phyloP scores from a whole-genome alignment of 2,329 filamentous ascomycete genomes.

The Teratosphaeria epicoccoides region DNA sequence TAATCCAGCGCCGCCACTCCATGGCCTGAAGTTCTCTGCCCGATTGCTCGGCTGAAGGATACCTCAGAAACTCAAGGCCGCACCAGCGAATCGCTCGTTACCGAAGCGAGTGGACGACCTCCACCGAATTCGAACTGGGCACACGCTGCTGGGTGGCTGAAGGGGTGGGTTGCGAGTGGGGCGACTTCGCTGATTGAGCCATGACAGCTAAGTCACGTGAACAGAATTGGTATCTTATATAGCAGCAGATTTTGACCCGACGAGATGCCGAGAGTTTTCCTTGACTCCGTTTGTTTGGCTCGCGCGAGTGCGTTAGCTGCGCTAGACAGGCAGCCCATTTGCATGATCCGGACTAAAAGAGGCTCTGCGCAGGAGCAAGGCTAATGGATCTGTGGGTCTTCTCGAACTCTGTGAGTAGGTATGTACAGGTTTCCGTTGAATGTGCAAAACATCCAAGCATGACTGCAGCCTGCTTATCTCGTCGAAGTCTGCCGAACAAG shows the following conservation, averaged over 20 bases:
- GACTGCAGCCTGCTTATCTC: no score
- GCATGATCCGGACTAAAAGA: no score
- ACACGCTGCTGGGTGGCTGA: conserved; percentile 25
- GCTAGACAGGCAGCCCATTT: no score
- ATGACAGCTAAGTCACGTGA: conserved; percentile 23
- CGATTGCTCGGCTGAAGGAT: conserved; percentile 50
- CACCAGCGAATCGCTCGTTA: conserved; percentile 43
- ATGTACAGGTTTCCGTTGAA: no score
- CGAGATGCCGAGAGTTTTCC: not conserved
- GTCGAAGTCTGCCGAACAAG: no score
- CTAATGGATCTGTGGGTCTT: no score
- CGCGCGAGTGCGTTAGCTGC: no score
- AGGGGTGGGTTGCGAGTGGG: conserved; percentile 13
- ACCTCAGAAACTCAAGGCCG: conserved; percentile 43
- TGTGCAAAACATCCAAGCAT: no score
- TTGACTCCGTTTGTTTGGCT: no score
- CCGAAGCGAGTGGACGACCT: conserved; percentile 44
- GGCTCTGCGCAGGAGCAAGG: no score
- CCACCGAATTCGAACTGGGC: conserved; percentile 47
- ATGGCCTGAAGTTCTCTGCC: conserved; percentile 46
- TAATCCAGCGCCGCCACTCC: conserved; percentile 45
- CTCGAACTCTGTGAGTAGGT: no score
- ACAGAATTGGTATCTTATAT: not conserved
- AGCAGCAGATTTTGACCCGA: not conserved
- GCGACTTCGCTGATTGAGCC: conserved; percentile 22